phyloP scores from a whole-genome alignment of 164 flowering plant species.

The Echeveria elegans region DNA sequence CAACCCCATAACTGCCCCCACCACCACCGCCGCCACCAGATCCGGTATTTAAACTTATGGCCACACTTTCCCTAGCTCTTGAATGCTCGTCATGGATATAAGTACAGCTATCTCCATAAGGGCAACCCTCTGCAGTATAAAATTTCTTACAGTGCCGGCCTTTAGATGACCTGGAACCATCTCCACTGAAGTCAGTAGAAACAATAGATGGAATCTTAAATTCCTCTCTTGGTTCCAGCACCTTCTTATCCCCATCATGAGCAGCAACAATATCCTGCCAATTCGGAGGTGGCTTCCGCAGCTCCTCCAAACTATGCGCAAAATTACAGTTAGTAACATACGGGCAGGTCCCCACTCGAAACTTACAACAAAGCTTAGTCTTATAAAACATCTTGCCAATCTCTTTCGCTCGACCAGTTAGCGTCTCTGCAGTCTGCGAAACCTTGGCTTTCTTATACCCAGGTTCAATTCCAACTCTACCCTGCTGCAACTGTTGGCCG shows the following conservation, averaged over 20 bases:
- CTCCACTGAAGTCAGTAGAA: too few relatives aligned
- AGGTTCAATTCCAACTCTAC: conserved; percentile 50
- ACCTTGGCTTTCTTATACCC: conserved; percentile 58
- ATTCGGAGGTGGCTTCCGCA: too few relatives aligned
- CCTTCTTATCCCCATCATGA: conserved; percentile 51
- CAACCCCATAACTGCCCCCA: conserved; percentile 31
- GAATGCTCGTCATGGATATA: conserved; percentile 94
- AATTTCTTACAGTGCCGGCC: too few relatives aligned
- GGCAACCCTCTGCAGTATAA: too few relatives aligned
- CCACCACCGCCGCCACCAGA: conserved; percentile 46
- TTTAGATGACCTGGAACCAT: too few relatives aligned
- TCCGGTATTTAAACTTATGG: too few relatives aligned
- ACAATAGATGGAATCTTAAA: conserved; percentile 94
- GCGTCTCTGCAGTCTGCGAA: conserved; percentile 36
- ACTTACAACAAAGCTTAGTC: conserved; percentile 92
- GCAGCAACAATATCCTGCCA: too few relatives aligned
- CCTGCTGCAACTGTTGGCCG: conserved; percentile 28
- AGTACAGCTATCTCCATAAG: conserved; percentile 75
- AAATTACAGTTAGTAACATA: too few relatives aligned
- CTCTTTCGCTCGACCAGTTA: conserved; percentile 47
- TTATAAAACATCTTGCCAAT: conserved; percentile 96
- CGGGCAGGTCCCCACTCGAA: conserved; percentile 85
- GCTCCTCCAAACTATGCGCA: too few relatives aligned
- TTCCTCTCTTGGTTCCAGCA: conserved; percentile 66
- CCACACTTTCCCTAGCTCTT: too few relatives aligned